Conservation (phyloP, 495 filamentous ascomycete species). For the Podospora tetraspora region DNA sequence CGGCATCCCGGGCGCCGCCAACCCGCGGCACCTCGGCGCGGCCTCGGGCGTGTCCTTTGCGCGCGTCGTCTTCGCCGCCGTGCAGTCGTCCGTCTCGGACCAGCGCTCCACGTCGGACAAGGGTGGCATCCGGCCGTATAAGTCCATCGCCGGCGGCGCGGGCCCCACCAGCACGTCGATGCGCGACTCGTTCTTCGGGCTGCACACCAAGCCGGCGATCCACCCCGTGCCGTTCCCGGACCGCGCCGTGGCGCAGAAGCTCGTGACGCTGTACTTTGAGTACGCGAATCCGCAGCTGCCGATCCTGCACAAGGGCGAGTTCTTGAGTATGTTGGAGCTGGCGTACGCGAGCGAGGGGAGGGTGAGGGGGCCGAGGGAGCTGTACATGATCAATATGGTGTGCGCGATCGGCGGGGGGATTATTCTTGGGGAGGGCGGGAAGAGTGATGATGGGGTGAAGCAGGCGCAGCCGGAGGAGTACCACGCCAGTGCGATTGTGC, state of each 20-base stretch:
- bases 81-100: slow-evolving; percentile 79
- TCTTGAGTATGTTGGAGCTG: slow-evolving; percentile 74
- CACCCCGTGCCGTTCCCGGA: slow-evolving; percentile 80
- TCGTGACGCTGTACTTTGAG: slow-evolving; percentile 86
- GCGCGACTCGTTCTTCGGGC: slow-evolving; percentile 91
- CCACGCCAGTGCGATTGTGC: slow-evolving; percentile 86
- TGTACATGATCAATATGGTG: slow-evolving; percentile 95
- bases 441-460: slow-evolving; percentile 34
- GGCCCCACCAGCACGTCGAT: slow-evolving; percentile 60
- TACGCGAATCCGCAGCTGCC: slow-evolving; percentile 95
- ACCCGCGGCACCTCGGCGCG: slow-evolving; percentile 76
- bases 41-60: slow-evolving; percentile 93
- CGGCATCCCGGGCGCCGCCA: slow-evolving; percentile 68
- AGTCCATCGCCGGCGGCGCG: slow-evolving; percentile 31
- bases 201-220: slow-evolving; percentile 85
- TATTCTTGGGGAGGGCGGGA: slow-evolving; percentile 61
- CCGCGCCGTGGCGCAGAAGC: slow-evolving; percentile 59
- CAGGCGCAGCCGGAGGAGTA: slow-evolving; percentile 92
- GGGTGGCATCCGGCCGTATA: slow-evolving; percentile 42
- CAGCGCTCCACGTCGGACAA: slow-evolving; percentile 52
- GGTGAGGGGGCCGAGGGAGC: slow-evolving; percentile 70
- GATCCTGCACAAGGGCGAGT: slow-evolving; percentile 80
- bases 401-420: slow-evolving; percentile 94
- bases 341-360: slow-evolving; percentile 67
- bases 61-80: slow-evolving; percentile 87